Evolutionary conservation across 495 filamentous ascomycete genomes (phyloP).

Genomic region (Jackrogersella minutella): DNA sequence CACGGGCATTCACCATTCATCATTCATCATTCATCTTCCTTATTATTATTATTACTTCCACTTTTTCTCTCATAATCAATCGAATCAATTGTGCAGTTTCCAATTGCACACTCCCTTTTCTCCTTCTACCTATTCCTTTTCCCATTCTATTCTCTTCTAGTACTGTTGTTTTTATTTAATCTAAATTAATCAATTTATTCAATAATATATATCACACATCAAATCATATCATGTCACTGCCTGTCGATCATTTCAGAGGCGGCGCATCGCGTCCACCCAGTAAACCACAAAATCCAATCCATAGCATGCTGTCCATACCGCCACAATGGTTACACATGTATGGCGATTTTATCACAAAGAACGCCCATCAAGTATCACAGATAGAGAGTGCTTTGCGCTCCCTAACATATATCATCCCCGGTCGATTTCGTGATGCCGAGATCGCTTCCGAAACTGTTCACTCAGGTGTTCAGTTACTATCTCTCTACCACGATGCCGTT

Average conservation of each 20-base stretch:
- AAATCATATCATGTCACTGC: slow-evolving; percentile 29
- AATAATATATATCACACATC: slow-evolving; percentile 13
- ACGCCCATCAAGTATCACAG: slow-evolving; percentile 87
- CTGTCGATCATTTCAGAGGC: slow-evolving; percentile 33
- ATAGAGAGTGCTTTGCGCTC: slow-evolving; percentile 92
- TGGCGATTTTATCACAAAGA: slow-evolving; percentile 91
- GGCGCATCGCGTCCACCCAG: slow-evolving; percentile 30
- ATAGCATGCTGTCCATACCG: slow-evolving; percentile 57
- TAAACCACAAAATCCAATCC: slow-evolving; percentile 35
- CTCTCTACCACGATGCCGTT: slow-evolving; percentile 92
- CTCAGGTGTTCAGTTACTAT: slow-evolving; percentile 84
- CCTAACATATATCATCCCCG: slow-evolving; percentile 94
- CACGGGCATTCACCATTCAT: slow-evolving; percentile 5
- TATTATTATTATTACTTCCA: slow-evolving; percentile 4
- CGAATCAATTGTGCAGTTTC: slow-evolving; percentile 4
- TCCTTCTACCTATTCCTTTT: slow-evolving; percentile 3
- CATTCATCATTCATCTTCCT: slow-evolving; percentile 19
- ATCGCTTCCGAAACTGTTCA: slow-evolving; percentile 94
- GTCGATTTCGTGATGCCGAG: slow-evolving; percentile 92
- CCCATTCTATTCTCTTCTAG: slow-evolving; percentile 3
- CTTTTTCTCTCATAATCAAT: slow-evolving; percentile 9
- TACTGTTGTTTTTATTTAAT: slow-evolving; percentile 6
- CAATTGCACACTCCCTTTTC: background rate
- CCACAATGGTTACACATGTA: slow-evolving; percentile 83
- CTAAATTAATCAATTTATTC: slow-evolving; percentile 12